Evolutionary conservation across 805 yeast genomes (phyloP), one percentile per base, ranked within the genome.

Genomic region (Starmerella apis): DNA sequence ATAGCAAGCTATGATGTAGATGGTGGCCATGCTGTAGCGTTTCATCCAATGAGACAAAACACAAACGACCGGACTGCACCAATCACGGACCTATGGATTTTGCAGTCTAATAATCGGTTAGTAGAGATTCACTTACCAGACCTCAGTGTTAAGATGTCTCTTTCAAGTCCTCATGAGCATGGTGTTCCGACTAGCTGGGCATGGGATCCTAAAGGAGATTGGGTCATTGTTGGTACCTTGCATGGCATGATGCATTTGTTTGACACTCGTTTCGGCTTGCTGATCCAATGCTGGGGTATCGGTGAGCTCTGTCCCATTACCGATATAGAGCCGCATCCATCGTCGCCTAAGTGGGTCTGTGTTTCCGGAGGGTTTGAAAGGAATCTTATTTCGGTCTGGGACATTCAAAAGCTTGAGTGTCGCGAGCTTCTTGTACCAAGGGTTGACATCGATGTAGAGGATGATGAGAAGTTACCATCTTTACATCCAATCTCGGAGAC

Each of bases 161-260:
- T 85, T 19, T 73, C 72, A 43, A 80, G 76, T 53, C 80, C 83
- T 4, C 69, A 76, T 0, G 65, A 72, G 1, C 81, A 79, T 66
- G 98, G 97, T 0, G 66, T 76, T 2, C 75, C 81, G 0, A 74
- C 79, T 0, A 66, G 81, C 16, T 76, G 86, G 59, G 71, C 77
- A 1, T 65, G 83, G 20, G 83, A 81, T 48, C 63, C 67, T 0
- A 66, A 71, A 14, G 65, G 69, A 23, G 67, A 74, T 4, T 86
- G 95, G 86, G 62, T 85, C 1, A 63, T 85, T 8, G 61, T 82
- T 2, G 96, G 96, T 0, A 85, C 96, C 0, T 68, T 76, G 0
- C 75, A 74, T 35, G 96, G 96, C 1, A 68, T 81, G 0, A 61
- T 92, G 27, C 80, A 79, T 55, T 65, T 90, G 14, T 87, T 95